Evolutionary conservation across 73 alveolate genomes (phyloP), one percentile per base, ranked within the genome.

Genomic region (Paramecium octaurelia): DNA sequence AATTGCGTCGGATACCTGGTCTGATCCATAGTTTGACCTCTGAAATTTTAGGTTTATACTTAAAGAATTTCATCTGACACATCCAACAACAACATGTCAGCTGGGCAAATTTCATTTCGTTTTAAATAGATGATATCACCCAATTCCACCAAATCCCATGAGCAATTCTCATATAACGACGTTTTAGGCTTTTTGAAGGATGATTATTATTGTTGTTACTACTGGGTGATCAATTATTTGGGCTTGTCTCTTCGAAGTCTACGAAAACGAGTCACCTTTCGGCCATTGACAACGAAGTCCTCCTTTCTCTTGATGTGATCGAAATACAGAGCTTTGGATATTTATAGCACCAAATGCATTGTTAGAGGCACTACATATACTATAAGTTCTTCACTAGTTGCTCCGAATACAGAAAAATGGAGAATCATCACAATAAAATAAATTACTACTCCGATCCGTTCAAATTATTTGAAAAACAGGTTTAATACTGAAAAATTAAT

Each of bases 101-200:
- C 94, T 16, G 94, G 94, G 43, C 80, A 84, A 1, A 71, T 44
- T 89, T 89, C 94, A 36, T 83, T 83, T 29, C 88, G 42, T 54
- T 89, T 89, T 11, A 89, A 83, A 57, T 83, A 89, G 23, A 89
- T 85, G 4, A 89, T 40, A 73, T 89, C 88, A 4, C 94, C 94
- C 40, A 89, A 31, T 89, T 89, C 94, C 14, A 89, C 18, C 6
- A 71, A 10, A 16, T 73, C 85, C 94, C 94, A 89, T 8, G 71
- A 36, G 14, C 71, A 31, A 29, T 89, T 83, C 14, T 89, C 94
- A 24, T 70, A 89, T 12, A 89, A 36, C 14, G 71, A 43, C 9
- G 75, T 83, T 24, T 77, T 89, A 23, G 71, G 75, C 18, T 80
- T 80, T 44, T 44, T 80, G 35, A 73, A 73, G 0, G 87, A 73